A percentile compares a stretch with the other conserved stretches of the same genome.
These are phyloP conservation scores for Fusarium veterinarium DNA, from an alignment of 2,329 filamentous ascomycete species.

Conservation along the genomic window DNA sequence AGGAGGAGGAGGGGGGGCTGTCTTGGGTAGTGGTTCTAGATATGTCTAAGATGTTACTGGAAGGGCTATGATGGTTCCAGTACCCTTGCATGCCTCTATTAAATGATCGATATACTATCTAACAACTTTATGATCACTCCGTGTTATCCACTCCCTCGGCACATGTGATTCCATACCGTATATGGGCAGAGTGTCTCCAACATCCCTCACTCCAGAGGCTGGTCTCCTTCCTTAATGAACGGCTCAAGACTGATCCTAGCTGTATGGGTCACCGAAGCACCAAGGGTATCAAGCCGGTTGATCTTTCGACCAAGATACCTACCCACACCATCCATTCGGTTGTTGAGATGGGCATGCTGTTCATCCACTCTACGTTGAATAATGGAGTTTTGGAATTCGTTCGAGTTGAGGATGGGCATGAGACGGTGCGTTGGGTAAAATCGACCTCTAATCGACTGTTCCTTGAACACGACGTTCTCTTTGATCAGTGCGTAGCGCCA, in stretches of 20 bases:
- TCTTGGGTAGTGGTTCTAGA: not conserved
- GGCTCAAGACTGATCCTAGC: conserved; percentile 51
- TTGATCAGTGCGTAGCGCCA: conserved; percentile 56
- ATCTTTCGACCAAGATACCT: conserved; percentile 55
- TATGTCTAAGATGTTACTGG: not conserved
- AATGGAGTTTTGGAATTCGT: conserved; percentile 52
- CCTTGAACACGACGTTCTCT: conserved; percentile 60
- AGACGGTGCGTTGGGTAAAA: conserved; percentile 68
- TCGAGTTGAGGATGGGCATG: conserved; percentile 61
- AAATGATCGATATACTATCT: conserved; percentile 6
- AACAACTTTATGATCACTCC: not conserved
- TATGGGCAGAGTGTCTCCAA: not conserved
- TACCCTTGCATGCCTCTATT: conserved; percentile 13
- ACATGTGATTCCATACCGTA: conserved; percentile 15
- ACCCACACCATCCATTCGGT: conserved; percentile 58
- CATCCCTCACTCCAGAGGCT: conserved; percentile 19
- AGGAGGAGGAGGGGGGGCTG: not conserved
- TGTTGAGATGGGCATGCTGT: conserved; percentile 64
- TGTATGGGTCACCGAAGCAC: conserved; percentile 54
- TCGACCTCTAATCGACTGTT: conserved; percentile 62
- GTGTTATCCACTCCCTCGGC: not conserved
- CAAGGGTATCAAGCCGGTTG: conserved; percentile 58
- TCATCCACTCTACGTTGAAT: conserved; percentile 56
- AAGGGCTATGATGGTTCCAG: not conserved
- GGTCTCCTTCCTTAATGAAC: conserved; percentile 51